These are phyloP conservation scores for Ceratobasidium sp. DNA, from an alignment of 1,284 basidiomycete species.

Conservation along the genomic window DNA sequence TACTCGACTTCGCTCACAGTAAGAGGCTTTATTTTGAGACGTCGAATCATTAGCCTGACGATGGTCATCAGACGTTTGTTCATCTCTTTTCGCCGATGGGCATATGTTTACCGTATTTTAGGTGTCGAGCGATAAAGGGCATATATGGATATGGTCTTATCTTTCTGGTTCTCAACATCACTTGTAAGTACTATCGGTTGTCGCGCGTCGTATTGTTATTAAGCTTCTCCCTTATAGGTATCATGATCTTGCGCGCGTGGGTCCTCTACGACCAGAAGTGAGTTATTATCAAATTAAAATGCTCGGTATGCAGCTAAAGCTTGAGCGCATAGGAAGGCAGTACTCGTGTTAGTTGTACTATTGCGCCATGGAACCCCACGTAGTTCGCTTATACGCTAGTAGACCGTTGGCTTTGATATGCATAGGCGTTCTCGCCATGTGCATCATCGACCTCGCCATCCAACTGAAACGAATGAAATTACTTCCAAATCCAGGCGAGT, in stretches of 20 bases:
- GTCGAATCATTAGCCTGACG: neutral
- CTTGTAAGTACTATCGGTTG: neutral
- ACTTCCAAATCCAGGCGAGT: slow-evolving; percentile 14
- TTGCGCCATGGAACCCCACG: neutral
- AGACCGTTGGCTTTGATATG: neutral
- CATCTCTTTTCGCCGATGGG: neutral
- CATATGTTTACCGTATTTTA: neutral
- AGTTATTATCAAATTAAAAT: neutral
- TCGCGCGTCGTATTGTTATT: neutral
- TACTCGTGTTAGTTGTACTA: neutral
- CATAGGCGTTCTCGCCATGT: neutral
- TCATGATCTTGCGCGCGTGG: slow-evolving; percentile 31
- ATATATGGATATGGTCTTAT: slow-evolving; percentile 18
- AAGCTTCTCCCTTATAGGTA: neutral
- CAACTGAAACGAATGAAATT: slow-evolving; percentile 4
- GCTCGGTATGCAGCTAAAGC: neutral
- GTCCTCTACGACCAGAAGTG: slow-evolving; percentile 29
- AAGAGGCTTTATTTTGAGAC: neutral
- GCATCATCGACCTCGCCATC: neutral
- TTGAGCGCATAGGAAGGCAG: neutral
- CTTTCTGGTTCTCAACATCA: slow-evolving; percentile 22
- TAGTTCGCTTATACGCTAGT: neutral
- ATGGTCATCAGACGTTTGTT: neutral
- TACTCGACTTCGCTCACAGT: neutral
- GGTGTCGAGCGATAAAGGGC: neutral